Evolutionary conservation across 306 rosid genomes (phyloP), one percentile per base, ranked within the genome.

Genomic region (Vigna reflexopilosa): DNA sequence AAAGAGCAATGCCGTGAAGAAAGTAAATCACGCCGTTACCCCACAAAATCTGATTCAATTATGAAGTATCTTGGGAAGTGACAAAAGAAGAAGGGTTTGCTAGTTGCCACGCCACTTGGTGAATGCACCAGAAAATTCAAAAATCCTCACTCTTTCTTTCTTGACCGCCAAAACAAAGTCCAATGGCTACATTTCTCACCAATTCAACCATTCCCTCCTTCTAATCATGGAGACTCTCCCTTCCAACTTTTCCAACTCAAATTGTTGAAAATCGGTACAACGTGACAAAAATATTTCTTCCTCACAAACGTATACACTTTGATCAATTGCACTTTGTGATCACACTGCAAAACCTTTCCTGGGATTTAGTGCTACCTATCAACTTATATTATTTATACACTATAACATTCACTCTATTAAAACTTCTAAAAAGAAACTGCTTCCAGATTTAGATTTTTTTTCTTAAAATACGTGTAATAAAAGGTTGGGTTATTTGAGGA

Each of bases 1-100:
- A 30, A 28, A 64, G 72, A 5, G 78, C 15, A 78, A 59, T 81
- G 82, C 75, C 88, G 86, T 81, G 84, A 10, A 50, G 57, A 75
- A 82, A 76, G 49, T 3, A 22, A 77, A 20, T 56, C n/a, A 57
- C 50, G 17, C 7, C 62, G 69, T 65, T 76, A 74, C 84, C 80
- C 83, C 86, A 84, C 88, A 76, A 72, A 79, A 81, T 80, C 78
- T 47, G 36, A 2, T 16, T 45, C 28, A 63, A 63, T 16, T 7
- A 34, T 13, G 5, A 34, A 72, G 50, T 79, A 82, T 85, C 84
- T 82, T 68, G 38, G 40, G 75, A 78, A 1, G 63, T 65, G 67
- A 64, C 77, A 72, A 76, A 68, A 79, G 81, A 83, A 56, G 13
- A 88, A 85, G 56, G 71, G 56, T 5, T 69, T 36, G 75, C 76